Conservation (phyloP, 768 basidiomycete genomes). For the Suillus paluster region DNA sequence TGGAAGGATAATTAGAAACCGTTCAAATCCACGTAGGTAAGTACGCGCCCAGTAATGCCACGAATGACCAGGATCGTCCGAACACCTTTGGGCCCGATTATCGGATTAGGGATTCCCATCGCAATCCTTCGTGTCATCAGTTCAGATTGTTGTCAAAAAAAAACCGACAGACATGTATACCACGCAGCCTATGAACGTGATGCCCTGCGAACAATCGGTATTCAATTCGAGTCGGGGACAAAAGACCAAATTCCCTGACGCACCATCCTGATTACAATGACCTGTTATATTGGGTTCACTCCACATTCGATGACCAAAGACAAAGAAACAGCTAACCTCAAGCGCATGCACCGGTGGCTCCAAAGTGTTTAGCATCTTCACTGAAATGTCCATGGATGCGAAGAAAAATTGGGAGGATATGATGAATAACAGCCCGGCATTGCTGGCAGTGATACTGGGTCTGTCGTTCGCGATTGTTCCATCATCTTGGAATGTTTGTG, state of each 20-base stretch:
- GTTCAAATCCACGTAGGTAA: not conserved
- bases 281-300: conserved; percentile 28
- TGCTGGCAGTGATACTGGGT: conserved; percentile 30
- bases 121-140: conserved; percentile 33
- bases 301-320: not conserved
- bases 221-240: not conserved
- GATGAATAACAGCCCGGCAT: conserved; percentile 65
- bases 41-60: conserved; percentile 64
- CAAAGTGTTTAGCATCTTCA: conserved; percentile 62
- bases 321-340: conserved; percentile 44
- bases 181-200: conserved; percentile 57
- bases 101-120: conserved; percentile 56
- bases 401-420: conserved; percentile 61
- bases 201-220: conserved; percentile 36
- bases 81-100: conserved; percentile 72
- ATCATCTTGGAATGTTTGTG: not conserved
- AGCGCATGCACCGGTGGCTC: conserved; percentile 62
- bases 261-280: conserved; percentile 66
- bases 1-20: not conserved
- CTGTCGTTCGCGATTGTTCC: not conserved
- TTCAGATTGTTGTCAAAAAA: not conserved
- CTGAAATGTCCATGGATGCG: conserved; percentile 61
- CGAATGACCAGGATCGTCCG: conserved; percentile 58
- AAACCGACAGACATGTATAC: conserved; percentile 48
- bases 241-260: conserved; percentile 12